Conservation (phyloP, 2,329 filamentous ascomycete genomes). For the Camillea tinctor region DNA sequence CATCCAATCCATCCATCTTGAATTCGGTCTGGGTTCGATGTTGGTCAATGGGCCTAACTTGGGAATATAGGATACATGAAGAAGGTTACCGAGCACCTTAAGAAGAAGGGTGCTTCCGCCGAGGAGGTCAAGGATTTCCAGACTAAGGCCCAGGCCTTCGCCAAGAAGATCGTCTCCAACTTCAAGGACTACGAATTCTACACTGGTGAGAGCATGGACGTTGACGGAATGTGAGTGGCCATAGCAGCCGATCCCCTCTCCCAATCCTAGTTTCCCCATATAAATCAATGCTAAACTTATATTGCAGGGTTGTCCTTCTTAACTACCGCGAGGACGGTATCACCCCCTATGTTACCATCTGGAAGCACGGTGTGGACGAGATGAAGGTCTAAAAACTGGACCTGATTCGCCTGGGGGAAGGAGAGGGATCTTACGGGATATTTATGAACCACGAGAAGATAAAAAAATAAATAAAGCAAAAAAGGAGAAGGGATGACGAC, state of each 20-base stretch:
- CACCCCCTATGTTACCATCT: slow-evolving; percentile 85
- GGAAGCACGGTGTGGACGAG: slow-evolving; percentile 90
- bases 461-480: too few relatives aligned
- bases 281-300: slow-evolving; percentile 9
- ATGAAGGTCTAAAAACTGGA: slow-evolving; percentile 80
- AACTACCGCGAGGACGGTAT: slow-evolving; percentile 97
- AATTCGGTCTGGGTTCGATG: background rate
- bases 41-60: background rate
- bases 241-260: slow-evolving; percentile 1
- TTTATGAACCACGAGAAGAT: slow-evolving; percentile 1
- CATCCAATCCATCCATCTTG: slow-evolving; percentile 3
- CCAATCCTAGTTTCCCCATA: background rate
- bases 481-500: background rate
- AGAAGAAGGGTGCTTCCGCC: slow-evolving; percentile 59
- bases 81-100: slow-evolving; percentile 71
- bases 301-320: slow-evolving; percentile 74
- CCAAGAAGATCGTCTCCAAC: slow-evolving; percentile 77
- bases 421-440: slow-evolving; percentile 1
- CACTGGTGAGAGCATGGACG: slow-evolving; percentile 88
- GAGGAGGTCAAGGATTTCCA: slow-evolving; percentile 77
- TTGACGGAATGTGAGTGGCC: slow-evolving; percentile 80
- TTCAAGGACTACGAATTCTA: slow-evolving; percentile 98
- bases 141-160: slow-evolving; percentile 67
- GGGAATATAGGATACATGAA: slow-evolving; percentile 77
- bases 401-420: background rate